A percentile compares a stretch with the other conserved stretches of the same genome.
Conservation (phyloP, 495 filamentous ascomycete genomes). For the Aspergillus asperescens region DNA sequence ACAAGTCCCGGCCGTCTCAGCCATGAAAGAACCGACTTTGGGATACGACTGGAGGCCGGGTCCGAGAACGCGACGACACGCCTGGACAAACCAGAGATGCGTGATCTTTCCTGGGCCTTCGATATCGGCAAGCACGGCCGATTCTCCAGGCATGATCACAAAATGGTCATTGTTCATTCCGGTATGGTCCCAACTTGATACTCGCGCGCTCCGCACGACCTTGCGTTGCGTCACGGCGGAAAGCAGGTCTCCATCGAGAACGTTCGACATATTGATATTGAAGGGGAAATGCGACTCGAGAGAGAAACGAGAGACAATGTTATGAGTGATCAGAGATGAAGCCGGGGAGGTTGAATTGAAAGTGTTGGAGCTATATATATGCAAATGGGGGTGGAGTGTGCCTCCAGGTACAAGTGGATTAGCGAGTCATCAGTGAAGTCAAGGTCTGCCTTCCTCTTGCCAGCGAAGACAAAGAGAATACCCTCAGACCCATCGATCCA, state of each 20-base stretch:
- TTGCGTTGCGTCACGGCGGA: slow-evolving; percentile 1
- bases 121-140: slow-evolving; percentile 17
- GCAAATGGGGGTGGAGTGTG: no score
- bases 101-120: slow-evolving; percentile 13
- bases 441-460: no score
- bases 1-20: slow-evolving; percentile 19
- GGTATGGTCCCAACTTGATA: slow-evolving; percentile 21
- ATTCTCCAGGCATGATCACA: slow-evolving; percentile 20
- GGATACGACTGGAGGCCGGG: slow-evolving; percentile 23
- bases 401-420: no score
- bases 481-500: no score
- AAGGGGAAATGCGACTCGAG: neutral
- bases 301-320: neutral
- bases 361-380: no score
- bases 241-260: slow-evolving; percentile 3
- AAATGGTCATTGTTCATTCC: slow-evolving; percentile 25
- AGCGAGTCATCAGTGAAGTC: no score
- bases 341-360: no score
- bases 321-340: no score
- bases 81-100: slow-evolving; percentile 15
- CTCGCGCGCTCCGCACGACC: slow-evolving; percentile 12
- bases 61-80: slow-evolving; percentile 20
- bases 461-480: no score
- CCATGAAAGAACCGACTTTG: slow-evolving; percentile 22
- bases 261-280: neutral